phyloP scores from a whole-genome alignment of 495 filamentous ascomycete genomes.

The Aspergillus ostianus region DNA sequence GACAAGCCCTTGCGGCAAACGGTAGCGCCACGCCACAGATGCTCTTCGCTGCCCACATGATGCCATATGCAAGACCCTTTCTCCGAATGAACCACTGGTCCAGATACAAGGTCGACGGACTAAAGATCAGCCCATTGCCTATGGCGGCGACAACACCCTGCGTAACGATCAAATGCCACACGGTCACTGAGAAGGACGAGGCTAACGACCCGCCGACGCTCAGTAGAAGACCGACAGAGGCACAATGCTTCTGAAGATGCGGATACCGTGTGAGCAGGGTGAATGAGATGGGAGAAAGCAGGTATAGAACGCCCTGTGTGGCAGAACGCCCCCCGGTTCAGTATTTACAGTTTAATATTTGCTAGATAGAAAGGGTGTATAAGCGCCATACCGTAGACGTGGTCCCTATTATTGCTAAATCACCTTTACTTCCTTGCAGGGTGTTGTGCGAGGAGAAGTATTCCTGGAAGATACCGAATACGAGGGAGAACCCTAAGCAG shows the following conservation, averaged over 20 bases:
- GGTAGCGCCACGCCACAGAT: slow-evolving; percentile 51
- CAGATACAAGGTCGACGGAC: slow-evolving; percentile 51
- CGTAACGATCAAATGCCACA: slow-evolving; percentile 54
- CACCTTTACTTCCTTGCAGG: slow-evolving; percentile 33
- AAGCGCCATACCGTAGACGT: slow-evolving; percentile 35
- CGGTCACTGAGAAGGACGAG: slow-evolving; percentile 50
- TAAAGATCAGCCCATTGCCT: slow-evolving; percentile 50
- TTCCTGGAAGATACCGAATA: slow-evolving; percentile 52
- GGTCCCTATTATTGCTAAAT: slow-evolving; percentile 53
- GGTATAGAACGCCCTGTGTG: slow-evolving; percentile 52
- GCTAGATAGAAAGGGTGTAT: not conserved
- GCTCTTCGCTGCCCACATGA: slow-evolving; percentile 57
- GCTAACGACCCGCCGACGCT: slow-evolving; percentile 35
- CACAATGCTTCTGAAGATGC: slow-evolving; percentile 37
- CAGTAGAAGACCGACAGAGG: slow-evolving; percentile 41
- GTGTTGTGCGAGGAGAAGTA: slow-evolving; percentile 37
- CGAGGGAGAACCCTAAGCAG: slow-evolving; percentile 45
- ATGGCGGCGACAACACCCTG: slow-evolving; percentile 57
- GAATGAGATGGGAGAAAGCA: slow-evolving; percentile 49
- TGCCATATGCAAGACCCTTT: slow-evolving; percentile 53
- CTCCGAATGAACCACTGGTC: slow-evolving; percentile 57
- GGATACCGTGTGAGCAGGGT: slow-evolving; percentile 50
- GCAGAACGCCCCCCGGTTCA: slow-evolving; percentile 3
- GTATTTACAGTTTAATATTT: not conserved
- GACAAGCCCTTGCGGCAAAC: slow-evolving; percentile 49